Evolutionary conservation across 2,329 filamentous ascomycete genomes (phyloP).

Genomic region (Pseudocercospora macadamiae): DNA sequence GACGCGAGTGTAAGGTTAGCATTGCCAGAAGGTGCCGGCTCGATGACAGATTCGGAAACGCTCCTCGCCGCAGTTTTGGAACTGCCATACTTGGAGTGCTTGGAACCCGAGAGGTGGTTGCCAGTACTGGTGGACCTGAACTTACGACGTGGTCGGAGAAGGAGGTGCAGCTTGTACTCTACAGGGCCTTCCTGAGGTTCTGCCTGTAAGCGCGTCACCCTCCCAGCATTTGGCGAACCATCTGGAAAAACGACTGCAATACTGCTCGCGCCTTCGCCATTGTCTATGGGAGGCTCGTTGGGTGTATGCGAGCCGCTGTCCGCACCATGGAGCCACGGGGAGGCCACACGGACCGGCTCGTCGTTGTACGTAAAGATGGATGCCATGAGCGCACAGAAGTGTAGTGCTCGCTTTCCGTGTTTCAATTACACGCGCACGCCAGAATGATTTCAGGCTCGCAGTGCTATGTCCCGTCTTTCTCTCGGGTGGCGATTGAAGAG

Average conservation of each 20-base stretch:
- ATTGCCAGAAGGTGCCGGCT: slow-evolving; percentile 25
- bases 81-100: slow-evolving; percentile 45
- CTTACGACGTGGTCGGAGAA: slow-evolving; percentile 75
- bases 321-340: slow-evolving; percentile 72
- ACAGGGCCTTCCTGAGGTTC: slow-evolving; percentile 94
- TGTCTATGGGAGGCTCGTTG: background rate
- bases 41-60: slow-evolving; percentile 29
- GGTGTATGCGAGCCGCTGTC: slow-evolving; percentile 4
- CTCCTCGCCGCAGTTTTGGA: slow-evolving; percentile 28
- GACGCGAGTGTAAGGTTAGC: slow-evolving; percentile 16
- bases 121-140: slow-evolving; percentile 73
- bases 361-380: slow-evolving; percentile 96
- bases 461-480: no score
- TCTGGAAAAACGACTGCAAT: background rate
- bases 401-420: no score
- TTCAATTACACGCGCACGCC: no score
- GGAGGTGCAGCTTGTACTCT: slow-evolving; percentile 93
- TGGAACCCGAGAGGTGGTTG: slow-evolving; percentile 55
- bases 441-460: no score
- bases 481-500: no score
- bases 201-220: slow-evolving; percentile 74
- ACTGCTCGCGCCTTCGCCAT: background rate
- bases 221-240: background rate
- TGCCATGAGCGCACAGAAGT: no score
- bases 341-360: slow-evolving; percentile 83